phyloP scores from a whole-genome alignment of 2,329 filamentous ascomycete species.

The Fusarium scirpi region DNA sequence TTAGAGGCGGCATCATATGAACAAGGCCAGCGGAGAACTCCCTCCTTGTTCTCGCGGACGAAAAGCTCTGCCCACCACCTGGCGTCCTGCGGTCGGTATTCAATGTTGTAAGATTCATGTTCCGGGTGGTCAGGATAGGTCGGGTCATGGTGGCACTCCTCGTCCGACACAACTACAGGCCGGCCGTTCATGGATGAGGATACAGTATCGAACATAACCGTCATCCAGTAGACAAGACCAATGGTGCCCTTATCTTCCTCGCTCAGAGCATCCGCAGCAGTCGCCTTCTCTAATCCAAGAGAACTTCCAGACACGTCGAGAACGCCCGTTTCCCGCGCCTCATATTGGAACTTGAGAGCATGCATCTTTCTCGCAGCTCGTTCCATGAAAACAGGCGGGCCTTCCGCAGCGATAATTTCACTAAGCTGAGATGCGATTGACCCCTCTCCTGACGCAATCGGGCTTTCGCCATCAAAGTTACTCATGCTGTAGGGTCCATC shows the following conservation, averaged over 20 bases:
- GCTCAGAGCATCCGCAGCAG: conserved; percentile 38
- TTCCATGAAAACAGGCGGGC: conserved; percentile 51
- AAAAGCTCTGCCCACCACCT: conserved; percentile 53
- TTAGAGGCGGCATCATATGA: conserved; percentile 63
- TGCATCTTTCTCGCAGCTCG: conserved; percentile 56
- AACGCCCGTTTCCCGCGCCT: conserved; percentile 47
- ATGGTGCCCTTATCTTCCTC: conserved; percentile 59
- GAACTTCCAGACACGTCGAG: conserved; percentile 44
- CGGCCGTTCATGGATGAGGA: conserved; percentile 64
- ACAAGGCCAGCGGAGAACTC: conserved; percentile 63
- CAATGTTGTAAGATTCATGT: conserved; percentile 34
- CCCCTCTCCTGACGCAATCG: conserved; percentile 39
- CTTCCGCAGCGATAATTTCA: conserved; percentile 46
- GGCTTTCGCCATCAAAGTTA: conserved; percentile 35
- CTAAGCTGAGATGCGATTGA: conserved; percentile 50
- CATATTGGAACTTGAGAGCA: conserved; percentile 52
- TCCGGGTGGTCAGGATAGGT: conserved; percentile 43
- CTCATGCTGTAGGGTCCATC: conserved; percentile 28
- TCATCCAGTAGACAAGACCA: conserved; percentile 69
- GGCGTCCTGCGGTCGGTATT: conserved; percentile 45
- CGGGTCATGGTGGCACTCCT: conserved; percentile 55
- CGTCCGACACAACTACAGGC: conserved; percentile 54
- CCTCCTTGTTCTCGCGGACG: conserved; percentile 47
- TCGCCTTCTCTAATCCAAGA: conserved; percentile 42
- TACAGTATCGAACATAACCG: conserved; percentile 70